Evolutionary conservation across 495 filamentous ascomycete genomes (phyloP).

Genomic region (Xylaria intraflava): DNA sequence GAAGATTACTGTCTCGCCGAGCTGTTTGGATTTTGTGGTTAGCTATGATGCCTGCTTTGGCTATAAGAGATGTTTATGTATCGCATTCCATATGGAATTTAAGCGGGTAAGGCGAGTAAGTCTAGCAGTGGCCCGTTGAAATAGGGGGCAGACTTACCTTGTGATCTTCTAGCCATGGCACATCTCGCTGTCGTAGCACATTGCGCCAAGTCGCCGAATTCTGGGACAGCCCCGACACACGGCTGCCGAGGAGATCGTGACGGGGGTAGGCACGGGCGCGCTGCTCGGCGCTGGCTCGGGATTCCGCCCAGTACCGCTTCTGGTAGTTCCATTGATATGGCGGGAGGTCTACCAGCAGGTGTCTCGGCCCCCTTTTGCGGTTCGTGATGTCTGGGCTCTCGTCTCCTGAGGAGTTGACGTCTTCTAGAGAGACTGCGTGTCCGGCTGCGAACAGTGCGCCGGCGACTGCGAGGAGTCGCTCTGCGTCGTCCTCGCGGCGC

Average conservation of each 20-base stretch:
- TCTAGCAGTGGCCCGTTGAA: background rate
- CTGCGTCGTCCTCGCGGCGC: slow-evolving; percentile 29
- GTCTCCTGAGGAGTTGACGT: background rate
- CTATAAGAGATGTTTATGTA: background rate
- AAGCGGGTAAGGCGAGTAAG: background rate
- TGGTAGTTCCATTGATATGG: slow-evolving; percentile 43
- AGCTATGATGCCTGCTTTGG: background rate
- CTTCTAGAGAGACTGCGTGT: slow-evolving; percentile 9
- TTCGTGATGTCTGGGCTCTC: slow-evolving; percentile 10
- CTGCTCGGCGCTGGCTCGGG: slow-evolving; percentile 25
- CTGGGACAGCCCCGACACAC: slow-evolving; percentile 20
- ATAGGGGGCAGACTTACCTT: slow-evolving; percentile 15
- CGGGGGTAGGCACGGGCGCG: slow-evolving; percentile 15
- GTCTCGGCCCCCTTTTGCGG: slow-evolving; percentile 8
- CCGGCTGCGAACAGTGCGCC: slow-evolving; percentile 32
- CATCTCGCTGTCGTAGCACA: slow-evolving; percentile 27
- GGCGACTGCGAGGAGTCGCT: slow-evolving; percentile 29
- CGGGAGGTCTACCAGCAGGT: slow-evolving; percentile 15
- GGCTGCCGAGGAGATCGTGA: slow-evolving; percentile 41
- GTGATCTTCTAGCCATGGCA: slow-evolving; percentile 43
- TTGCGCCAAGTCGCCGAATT: slow-evolving; percentile 37
- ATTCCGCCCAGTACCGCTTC: slow-evolving; percentile 34
- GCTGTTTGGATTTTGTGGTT: slow-evolving; percentile 1
- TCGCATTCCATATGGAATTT: background rate
- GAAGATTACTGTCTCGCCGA: slow-evolving; percentile 36